Conservation (phyloP, 805 yeast genomes). For the Metschnikowia borealis region DNA sequence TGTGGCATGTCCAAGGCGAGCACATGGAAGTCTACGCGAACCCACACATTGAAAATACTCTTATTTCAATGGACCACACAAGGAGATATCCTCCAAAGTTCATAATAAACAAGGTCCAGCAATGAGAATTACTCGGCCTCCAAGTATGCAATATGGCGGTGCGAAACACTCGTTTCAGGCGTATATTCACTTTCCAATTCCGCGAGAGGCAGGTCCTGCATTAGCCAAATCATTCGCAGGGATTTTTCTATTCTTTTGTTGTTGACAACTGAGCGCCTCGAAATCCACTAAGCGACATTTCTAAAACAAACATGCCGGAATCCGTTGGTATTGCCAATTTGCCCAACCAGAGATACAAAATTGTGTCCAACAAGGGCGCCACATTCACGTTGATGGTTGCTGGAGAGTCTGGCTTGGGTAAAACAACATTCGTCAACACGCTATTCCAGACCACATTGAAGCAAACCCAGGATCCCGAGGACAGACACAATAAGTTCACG, state of each 20-base stretch:
- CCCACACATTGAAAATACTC: no score
- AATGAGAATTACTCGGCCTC: background rate
- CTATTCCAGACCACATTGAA: conserved; percentile 73
- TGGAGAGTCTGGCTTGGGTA: conserved; percentile 91
- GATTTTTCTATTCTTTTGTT: conserved; percentile 4
- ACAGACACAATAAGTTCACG: conserved; percentile 55
- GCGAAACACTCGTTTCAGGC: background rate
- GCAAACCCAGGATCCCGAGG: conserved; percentile 51
- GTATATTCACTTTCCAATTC: background rate
- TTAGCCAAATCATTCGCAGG: conserved; percentile 1
- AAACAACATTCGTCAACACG: conserved; percentile 86
- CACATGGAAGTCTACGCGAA: no score
- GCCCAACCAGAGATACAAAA: conserved; percentile 75
- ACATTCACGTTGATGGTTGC: conserved; percentile 79
- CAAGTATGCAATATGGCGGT: background rate
- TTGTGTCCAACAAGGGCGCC: conserved; percentile 71
- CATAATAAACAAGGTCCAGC: no score
- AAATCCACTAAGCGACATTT: background rate
- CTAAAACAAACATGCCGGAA: conserved; percentile 38
- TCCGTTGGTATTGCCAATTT: conserved; percentile 68
- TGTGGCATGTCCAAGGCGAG: no score
- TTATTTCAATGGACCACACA: no score
- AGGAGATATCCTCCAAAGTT: no score
- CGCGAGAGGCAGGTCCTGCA: conserved; percentile 5
- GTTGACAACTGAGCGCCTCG: conserved; percentile 3